Percentiles rank a stretch among this genome's conserved stretches.
phyloP scores from a whole-genome alignment of 805 yeast genomes.

The Lachancea dasiensis region DNA sequence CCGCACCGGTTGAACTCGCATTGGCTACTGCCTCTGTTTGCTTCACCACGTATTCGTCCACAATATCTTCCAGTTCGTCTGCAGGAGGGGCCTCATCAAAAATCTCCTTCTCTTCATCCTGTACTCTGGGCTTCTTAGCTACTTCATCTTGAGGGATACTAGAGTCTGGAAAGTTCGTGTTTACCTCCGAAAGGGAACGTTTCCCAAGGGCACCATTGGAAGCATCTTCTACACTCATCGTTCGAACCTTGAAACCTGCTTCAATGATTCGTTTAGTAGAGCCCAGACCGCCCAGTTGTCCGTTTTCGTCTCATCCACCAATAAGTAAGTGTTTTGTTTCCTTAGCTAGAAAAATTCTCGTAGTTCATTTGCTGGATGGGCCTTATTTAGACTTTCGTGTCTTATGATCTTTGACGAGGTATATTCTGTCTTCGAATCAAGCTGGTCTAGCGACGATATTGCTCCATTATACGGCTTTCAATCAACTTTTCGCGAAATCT shows the following conservation, averaged over 20 bases:
- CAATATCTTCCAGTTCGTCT: conserved; percentile 20
- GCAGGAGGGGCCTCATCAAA: conserved; percentile 12
- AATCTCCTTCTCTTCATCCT: conserved; percentile 12
- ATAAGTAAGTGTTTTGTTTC: no score
- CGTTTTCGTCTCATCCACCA: no score
- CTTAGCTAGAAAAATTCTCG: no score
- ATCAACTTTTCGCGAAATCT: no score
- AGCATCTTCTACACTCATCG: conserved; percentile 6
- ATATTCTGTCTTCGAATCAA: no score
- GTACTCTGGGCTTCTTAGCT: conserved; percentile 7
- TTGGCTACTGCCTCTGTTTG: no score
- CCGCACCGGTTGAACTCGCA: neutral
- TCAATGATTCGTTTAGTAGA: neutral
- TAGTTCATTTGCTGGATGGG: no score
- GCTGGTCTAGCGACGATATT: no score
- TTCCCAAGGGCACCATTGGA: conserved; percentile 3
- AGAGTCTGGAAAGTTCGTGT: conserved; percentile 1
- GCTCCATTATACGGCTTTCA: no score
- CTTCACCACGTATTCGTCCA: conserved; percentile 15
- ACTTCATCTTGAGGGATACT: conserved; percentile 1
- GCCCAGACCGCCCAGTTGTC: neutral
- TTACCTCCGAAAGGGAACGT: conserved; percentile 6
- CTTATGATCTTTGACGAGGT: no score
- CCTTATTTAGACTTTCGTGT: no score
- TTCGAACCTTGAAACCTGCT: neutral